Conservation (phyloP, 2,329 filamentous ascomycete species). For the Lachnellula arida region DNA sequence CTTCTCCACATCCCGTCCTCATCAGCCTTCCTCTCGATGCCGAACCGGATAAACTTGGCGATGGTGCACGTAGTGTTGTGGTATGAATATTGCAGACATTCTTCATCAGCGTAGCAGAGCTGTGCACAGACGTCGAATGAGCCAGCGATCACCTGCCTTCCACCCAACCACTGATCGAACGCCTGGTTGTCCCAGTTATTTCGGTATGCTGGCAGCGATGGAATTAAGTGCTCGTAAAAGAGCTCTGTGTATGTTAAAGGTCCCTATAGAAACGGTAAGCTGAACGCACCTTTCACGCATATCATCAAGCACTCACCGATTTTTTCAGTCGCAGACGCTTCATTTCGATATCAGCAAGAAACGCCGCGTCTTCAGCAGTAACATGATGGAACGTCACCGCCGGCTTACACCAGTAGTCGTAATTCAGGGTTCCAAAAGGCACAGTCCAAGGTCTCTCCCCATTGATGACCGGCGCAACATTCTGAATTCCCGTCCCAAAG, state of each 20-base stretch:
- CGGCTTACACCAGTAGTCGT: constrained; percentile 47
- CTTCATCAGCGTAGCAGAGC: constrained; percentile 38
- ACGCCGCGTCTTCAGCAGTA: constrained; percentile 46
- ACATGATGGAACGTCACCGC: constrained; percentile 53
- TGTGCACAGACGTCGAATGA: constrained; percentile 41
- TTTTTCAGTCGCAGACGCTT: constrained; percentile 2
- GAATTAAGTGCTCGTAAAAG: constrained; percentile 43
- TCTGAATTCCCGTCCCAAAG: constrained; percentile 37
- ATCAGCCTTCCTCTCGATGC: neutral
- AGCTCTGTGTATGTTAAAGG: constrained; percentile 40
- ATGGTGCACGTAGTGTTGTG: constrained; percentile 5
- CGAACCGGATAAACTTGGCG: neutral
- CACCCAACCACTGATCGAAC: constrained; percentile 38
- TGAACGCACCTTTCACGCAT: neutral
- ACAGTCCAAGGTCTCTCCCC: constrained; percentile 50
- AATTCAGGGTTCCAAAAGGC: constrained; percentile 34
- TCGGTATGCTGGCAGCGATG: constrained; percentile 37
- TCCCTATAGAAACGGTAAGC: constrained; percentile 24
- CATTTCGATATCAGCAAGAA: constrained; percentile 49
- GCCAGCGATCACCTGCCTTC: constrained; percentile 34
- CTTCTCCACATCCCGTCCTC: neutral
- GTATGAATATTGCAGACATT: constrained; percentile 33
- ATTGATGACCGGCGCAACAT: constrained; percentile 51
- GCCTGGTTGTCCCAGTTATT: constrained; percentile 48
- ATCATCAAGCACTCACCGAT: neutral